Evolutionary conservation across 73 alveolate genomes (phyloP).

Genomic region (Stentor coeruleus): DNA sequence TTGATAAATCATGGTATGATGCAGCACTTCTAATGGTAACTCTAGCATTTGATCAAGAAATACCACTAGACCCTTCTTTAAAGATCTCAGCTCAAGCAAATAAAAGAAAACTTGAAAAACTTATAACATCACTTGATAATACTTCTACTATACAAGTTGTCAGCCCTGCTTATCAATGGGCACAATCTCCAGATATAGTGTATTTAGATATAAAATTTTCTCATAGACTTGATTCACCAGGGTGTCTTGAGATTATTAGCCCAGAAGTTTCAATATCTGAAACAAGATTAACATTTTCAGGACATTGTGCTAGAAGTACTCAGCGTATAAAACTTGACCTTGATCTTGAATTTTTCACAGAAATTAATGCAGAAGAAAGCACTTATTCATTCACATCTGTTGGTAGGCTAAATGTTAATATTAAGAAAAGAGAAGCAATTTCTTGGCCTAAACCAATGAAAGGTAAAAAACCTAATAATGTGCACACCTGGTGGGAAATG

Average conservation of each 20-base stretch:
- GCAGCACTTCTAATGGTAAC: background rate
- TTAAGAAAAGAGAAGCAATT: slow-evolving; percentile 31
- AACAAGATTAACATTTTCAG: slow-evolving; percentile 34
- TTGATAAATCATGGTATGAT: background rate
- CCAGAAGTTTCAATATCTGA: slow-evolving; percentile 40
- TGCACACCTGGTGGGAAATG: slow-evolving; percentile 62
- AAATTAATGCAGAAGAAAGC: slow-evolving; percentile 39
- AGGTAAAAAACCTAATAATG: slow-evolving; percentile 36
- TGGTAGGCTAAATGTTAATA: slow-evolving; percentile 51
- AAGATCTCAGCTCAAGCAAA: background rate
- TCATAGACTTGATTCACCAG: slow-evolving; percentile 60
- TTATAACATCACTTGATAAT: background rate
- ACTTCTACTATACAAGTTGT: slow-evolving; percentile 21
- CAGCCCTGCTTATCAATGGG: slow-evolving; percentile 60
- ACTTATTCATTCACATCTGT: slow-evolving; percentile 43
- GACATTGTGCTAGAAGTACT: slow-evolving; percentile 40
- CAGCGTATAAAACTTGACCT: slow-evolving; percentile 34
- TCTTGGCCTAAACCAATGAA: slow-evolving; percentile 47
- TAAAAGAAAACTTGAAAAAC: slow-evolving; percentile 8
- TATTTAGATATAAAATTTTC: slow-evolving; percentile 53
- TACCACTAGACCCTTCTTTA: slow-evolving; percentile 13
- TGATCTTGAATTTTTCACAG: slow-evolving; percentile 30
- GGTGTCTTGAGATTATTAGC: slow-evolving; percentile 51
- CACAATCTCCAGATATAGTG: slow-evolving; percentile 44
- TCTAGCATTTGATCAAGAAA: background rate